A percentile compares a stretch with the other conserved stretches of the same genome.
Conservation (phyloP, 129 eudicot genomes). For the Tagetes erecta region DNA sequence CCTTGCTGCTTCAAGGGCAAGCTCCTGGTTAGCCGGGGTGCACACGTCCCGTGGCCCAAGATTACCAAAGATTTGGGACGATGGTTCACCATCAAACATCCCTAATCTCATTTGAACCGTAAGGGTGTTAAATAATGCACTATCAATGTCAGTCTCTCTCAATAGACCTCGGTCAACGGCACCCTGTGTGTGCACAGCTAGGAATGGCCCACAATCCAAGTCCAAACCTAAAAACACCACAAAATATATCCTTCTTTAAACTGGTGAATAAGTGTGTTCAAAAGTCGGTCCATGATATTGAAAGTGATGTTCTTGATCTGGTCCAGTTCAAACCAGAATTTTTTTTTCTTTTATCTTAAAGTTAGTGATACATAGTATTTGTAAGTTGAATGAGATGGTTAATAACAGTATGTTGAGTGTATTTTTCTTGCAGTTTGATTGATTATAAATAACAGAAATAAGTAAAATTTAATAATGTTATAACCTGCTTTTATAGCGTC, state of each 20-base stretch:
- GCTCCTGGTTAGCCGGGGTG: slow-evolving; percentile 65
- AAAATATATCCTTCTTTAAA: neutral
- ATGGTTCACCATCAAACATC: slow-evolving; percentile 81
- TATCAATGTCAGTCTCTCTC: slow-evolving; percentile 55
- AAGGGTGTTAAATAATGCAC: slow-evolving; percentile 56
- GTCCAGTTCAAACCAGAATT: neutral
- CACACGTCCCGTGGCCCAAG: slow-evolving; percentile 83
- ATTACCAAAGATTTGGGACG: slow-evolving; percentile 60
- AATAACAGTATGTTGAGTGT: neutral
- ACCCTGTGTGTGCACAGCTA: slow-evolving; percentile 59
- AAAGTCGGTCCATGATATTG: neutral
- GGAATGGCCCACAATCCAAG: slow-evolving; percentile 90
- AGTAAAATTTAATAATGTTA: neutral
- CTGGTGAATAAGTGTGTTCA: neutral
- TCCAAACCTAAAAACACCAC: slow-evolving; percentile 57
- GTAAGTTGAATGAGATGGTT: neutral
- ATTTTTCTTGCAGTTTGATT: neutral
- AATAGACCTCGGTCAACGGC: slow-evolving; percentile 61
- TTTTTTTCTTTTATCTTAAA: neutral
- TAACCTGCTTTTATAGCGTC: slow-evolving; percentile 88
- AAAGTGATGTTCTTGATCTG: neutral
- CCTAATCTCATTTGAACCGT: slow-evolving; percentile 90
- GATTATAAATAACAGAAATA: neutral
- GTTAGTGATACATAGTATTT: neutral
- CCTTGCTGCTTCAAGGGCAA: slow-evolving; percentile 83